Evolutionary conservation across 768 basidiomycete species (phyloP), one percentile per base, ranked within the genome.

Genomic region (Suillus lakei): DNA sequence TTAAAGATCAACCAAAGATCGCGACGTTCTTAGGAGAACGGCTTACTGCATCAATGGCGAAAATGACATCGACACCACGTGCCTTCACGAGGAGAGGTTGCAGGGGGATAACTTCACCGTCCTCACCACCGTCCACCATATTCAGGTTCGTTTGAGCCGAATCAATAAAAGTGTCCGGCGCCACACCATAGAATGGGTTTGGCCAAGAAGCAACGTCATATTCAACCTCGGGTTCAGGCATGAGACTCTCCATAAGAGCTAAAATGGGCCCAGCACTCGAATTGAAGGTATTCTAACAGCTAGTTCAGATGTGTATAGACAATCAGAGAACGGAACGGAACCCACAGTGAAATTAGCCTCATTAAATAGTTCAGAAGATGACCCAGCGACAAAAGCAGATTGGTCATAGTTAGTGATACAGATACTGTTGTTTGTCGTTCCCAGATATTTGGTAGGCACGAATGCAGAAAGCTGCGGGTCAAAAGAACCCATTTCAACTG

Each of bases 51-150:
- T 88, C 86, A 54, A 86, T 80, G 0, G 84, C 85, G 38, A 87
- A 56, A 68, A 88, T 82, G 8, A 80, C 78, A 64, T 88, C 86
- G 60, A 86, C 69, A 0, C 69, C 74, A 51, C 86, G 81, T 28
- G 77, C 77, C 44, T 79, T 74, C 56, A 85, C 79, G 15, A 86
- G 78, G 44, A 87, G 77, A 2, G 86, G 86, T 58, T 83, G 82
- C 21, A 86, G 36, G 4, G 86, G 84, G 43, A 85, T 73, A 59
- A 82, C 69, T 67, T 83, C 77, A 16, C 82, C 82, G 51, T 81
- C 76, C 64, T 78, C 77, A 9, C 82, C 83, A 30, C 82, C 83
- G 59, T 83, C 81, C 39, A 78, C 76, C 6, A 83, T 56, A 43
- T 65, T 66, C 0, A 84, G 72, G 30, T 79, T 66, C 12, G 63